A percentile compares a stretch with the other conserved stretches of the same genome.
phyloP scores from a whole-genome alignment of 495 filamentous ascomycete species.

The Neurospora tetraspora region DNA sequence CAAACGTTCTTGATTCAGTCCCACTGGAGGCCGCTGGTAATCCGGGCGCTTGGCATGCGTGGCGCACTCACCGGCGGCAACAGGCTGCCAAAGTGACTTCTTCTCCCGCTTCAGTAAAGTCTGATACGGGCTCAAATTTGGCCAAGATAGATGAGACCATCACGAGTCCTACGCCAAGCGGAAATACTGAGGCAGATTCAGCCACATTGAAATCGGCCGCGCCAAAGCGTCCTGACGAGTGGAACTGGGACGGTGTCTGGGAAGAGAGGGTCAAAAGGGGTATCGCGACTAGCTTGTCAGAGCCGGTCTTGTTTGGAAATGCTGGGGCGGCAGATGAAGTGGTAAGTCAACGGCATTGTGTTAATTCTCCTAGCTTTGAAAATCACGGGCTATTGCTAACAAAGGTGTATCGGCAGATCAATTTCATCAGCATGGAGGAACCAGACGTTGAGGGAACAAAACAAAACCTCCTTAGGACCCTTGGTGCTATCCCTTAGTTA shows the following conservation, averaged over 20 bases:
- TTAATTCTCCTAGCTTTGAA: not conserved
- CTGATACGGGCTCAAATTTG: not conserved
- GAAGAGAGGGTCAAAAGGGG: constrained; percentile 70
- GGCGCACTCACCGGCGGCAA: constrained; percentile 56
- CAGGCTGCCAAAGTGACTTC: constrained; percentile 10
- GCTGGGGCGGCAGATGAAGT: constrained; percentile 54
- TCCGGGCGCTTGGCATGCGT: constrained; percentile 82
- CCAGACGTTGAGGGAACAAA: constrained; percentile 48
- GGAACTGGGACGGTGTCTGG: constrained; percentile 97
- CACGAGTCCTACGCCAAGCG: not conserved
- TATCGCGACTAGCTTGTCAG: constrained; percentile 64
- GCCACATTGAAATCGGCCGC: constrained; percentile 8
- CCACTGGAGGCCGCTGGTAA: constrained; percentile 78
- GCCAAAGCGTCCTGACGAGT: constrained; percentile 60
- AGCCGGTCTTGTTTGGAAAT: constrained; percentile 64
- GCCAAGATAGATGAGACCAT: not conserved
- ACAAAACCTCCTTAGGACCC: constrained; percentile 47
- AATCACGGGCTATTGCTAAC: constrained; percentile 11
- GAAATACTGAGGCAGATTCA: constrained; percentile 6
- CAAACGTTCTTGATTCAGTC: constrained; percentile 62
- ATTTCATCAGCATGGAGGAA: constrained; percentile 56
- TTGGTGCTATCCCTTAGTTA: constrained; percentile 23
- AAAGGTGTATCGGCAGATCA: constrained; percentile 40
- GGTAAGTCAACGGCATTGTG: constrained; percentile 33
- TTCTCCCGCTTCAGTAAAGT: not conserved